These are phyloP conservation scores for Lactarius sanguifluus DNA, from an alignment of 768 basidiomycete species.

Conservation along the genomic window DNA sequence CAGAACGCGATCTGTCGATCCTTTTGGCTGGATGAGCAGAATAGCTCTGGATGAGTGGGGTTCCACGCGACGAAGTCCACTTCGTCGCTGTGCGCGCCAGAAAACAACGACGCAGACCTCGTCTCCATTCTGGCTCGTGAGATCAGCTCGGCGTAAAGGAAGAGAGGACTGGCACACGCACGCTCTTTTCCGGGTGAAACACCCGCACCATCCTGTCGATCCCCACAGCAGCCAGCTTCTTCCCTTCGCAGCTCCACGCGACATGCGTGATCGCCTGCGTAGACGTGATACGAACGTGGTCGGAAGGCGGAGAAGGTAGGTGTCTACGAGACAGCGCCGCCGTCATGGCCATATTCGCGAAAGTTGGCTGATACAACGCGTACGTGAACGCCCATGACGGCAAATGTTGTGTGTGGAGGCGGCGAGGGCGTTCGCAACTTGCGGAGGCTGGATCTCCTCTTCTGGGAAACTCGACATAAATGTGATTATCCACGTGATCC, in stretches of 20 bases:
- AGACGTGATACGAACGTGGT: conserved; percentile 66
- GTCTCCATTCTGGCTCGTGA: conserved; percentile 59
- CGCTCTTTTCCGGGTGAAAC: conserved; percentile 79
- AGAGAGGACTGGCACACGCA: conserved; percentile 38
- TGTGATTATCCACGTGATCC: neutral
- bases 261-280: conserved; percentile 69
- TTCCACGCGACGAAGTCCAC: conserved; percentile 86
- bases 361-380: conserved; percentile 33
- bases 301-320: conserved; percentile 80
- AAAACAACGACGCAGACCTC: conserved; percentile 61
- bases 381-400: conserved; percentile 74
- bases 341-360: conserved; percentile 13
- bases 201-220: conserved; percentile 75
- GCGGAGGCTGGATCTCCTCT: conserved; percentile 20
- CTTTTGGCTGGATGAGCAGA: conserved; percentile 76
- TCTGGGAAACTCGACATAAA: conserved; percentile 14
- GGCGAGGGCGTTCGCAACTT: conserved; percentile 21
- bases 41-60: conserved; percentile 79
- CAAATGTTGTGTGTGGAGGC: conserved; percentile 29
- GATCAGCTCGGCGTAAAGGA: neutral
- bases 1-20: conserved; percentile 77
- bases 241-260: conserved; percentile 84
- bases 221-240: conserved; percentile 77
- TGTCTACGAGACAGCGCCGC: conserved; percentile 43
- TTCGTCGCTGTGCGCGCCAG: conserved; percentile 74